These are phyloP conservation scores for Leptomonas pyrrhocoris DNA, from an alignment of 208 protist species.

Conservation along the genomic window DNA sequence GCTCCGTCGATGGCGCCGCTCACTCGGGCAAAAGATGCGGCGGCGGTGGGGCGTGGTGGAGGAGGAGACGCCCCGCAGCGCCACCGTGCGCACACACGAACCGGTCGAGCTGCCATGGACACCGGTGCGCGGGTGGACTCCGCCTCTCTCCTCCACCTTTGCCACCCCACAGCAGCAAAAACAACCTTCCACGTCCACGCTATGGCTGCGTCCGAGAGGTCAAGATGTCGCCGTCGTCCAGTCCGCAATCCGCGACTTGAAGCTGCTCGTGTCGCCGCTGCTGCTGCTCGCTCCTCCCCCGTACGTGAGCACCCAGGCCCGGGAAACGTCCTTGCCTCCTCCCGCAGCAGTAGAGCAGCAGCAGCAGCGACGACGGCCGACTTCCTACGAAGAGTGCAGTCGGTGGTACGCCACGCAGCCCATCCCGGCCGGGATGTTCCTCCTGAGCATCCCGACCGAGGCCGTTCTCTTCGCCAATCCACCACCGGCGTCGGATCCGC, in stretches of 20 bases:
- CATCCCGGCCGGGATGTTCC: conserved; percentile 77
- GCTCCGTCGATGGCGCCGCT: conserved; percentile 53
- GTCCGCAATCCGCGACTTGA: conserved; percentile 39
- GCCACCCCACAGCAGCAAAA: too few relatives aligned
- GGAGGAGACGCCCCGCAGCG: background rate
- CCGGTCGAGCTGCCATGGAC: conserved; percentile 11
- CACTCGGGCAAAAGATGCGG: conserved; percentile 15
- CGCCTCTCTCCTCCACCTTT: background rate
- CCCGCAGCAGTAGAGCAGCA: background rate
- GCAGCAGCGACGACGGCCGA: conserved; percentile 8
- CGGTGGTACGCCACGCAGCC: conserved; percentile 64
- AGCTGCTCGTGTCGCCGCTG: conserved; percentile 67
- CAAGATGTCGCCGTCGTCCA: conserved; percentile 63
- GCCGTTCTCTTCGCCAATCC: conserved; percentile 74
- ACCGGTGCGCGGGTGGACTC: background rate
- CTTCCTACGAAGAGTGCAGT: conserved; percentile 37
- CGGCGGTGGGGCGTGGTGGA: conserved; percentile 38
- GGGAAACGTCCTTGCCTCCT: background rate
- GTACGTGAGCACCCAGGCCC: background rate
- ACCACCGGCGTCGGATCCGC: conserved; percentile 48
- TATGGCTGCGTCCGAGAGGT: conserved; percentile 40
- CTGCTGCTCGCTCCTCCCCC: conserved; percentile 53
- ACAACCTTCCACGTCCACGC: background rate
- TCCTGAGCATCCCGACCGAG: conserved; percentile 73
- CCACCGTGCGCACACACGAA: background rate